Evolutionary conservation across 495 filamentous ascomycete genomes (phyloP).

Genomic region (Letharia columbiana): DNA sequence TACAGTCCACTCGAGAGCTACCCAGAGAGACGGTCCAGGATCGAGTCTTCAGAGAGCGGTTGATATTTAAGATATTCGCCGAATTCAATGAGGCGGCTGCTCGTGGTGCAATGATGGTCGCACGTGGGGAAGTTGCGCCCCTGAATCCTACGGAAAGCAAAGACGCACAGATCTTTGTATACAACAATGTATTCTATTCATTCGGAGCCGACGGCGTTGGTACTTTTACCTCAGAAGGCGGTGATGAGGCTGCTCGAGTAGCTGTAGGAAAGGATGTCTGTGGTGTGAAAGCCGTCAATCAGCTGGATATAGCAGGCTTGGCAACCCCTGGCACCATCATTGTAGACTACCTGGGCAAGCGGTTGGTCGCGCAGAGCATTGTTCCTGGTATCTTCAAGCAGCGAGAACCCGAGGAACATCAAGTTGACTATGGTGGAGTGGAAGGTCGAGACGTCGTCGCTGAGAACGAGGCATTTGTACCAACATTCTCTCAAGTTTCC

Average conservation of each 20-base stretch:
- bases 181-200: slow-evolving; percentile 99
- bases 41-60: slow-evolving; percentile 86
- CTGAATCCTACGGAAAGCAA: slow-evolving; percentile 87
- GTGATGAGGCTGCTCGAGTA: slow-evolving; percentile 92
- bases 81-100: slow-evolving; percentile 96
- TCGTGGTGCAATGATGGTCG: slow-evolving; percentile 86
- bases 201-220: slow-evolving; percentile 97
- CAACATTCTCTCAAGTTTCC: slow-evolving; percentile 83
- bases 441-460: slow-evolving; percentile 96
- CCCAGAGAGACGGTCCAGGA: slow-evolving; percentile 90
- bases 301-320: slow-evolving; percentile 87
- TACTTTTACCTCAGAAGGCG: slow-evolving; percentile 92
- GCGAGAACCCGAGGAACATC: slow-evolving; percentile 90
- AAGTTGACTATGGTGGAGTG: slow-evolving; percentile 97
- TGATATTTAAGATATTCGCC: slow-evolving; percentile 91
- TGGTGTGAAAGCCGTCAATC: slow-evolving; percentile 89
- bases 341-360: slow-evolving; percentile 94
- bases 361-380: slow-evolving; percentile 95
- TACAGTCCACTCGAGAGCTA: slow-evolving; percentile 90
- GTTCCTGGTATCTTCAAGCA: slow-evolving; percentile 99
- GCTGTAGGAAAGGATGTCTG: slow-evolving; percentile 95
- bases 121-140: slow-evolving; percentile 87
- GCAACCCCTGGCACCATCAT: slow-evolving; percentile 95
- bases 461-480: slow-evolving; percentile 71
- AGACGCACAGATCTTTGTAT: slow-evolving; percentile 97